Base-by-base conservation (phyloP, 768 basidiomycete species). In the Amanita rubescens region DNA sequence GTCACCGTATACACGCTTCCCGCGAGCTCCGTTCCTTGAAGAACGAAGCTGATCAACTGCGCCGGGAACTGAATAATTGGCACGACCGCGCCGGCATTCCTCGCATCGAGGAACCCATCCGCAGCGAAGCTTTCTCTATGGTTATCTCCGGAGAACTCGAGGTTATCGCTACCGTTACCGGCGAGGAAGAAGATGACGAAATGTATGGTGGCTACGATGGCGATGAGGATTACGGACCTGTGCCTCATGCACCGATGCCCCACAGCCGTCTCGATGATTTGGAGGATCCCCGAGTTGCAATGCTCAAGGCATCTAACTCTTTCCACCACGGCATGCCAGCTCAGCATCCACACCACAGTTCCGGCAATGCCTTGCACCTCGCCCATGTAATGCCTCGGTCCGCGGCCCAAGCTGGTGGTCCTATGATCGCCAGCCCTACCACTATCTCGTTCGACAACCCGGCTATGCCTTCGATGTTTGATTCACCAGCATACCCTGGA, bases 51-150 rank as follows among this genome's bases (percentile, higher is more conserved):
- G 91, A 95, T 67, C 85, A 86, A 7, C 83, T 97, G 57, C 82
- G 94, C 48, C 79, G 84, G 45, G 93, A 99, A 67, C 76, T 97
- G 62, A 96, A 97, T 70, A 90, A 94, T 57, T 96, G 94, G 89
- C 85, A 93, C 54, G 81, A 82, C 58, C 82, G 87, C 46, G 80
- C 82, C 22, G 82, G 78, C 22, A 77, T 93, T 52, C 81, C 82
- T 22, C 78, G 77, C 58, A 74, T 84, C 55, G 87, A 90, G 43
- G 87, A 91, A 62, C 85, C 87, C 17, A 69, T 80, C 39, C 77
- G 88, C 56, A 77, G 82, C 25, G 84, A 89, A 30, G 86, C 77
- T 32, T 89, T 91, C 66, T 69, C 75, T 34, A 82, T 86, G 78
- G 76, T 89, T 41, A 72, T 88, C 14, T 72, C 69, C 35, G 87